Evolutionary conservation across 176 grass and related monocot genomes (phyloP), one percentile per base, ranked within the genome.

Genomic region (Eleusine indica): DNA sequence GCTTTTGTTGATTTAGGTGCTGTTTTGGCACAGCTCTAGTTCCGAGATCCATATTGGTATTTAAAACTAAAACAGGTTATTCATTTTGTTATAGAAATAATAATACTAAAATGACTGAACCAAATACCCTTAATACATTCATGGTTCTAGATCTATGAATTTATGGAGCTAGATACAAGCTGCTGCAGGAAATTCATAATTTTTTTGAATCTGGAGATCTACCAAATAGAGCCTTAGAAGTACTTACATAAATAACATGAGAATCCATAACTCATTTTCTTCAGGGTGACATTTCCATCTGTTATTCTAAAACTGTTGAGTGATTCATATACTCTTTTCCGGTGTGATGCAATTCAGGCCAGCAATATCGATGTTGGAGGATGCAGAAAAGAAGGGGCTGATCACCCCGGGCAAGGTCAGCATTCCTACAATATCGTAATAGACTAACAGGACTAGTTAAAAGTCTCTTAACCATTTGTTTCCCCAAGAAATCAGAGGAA

Each of bases 331-430:
- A 69, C 40, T 62, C 43, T 66, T 60, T 77, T 80, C n/a, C 5
- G 42, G 10, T 71, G 54, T 22, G 29, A 4, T 77, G 6, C 49
- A 47, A 67, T 84, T 25, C 88, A 93, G 93, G 62, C 96, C 96
- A 66, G 96, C 93, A 76, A 68, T 90, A 73, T 85, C 93, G 66
- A 98, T 98, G 96, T 49, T 98, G 58, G 93, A 98, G 84, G 96
- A 95, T 77, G 96, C 96, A 54, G 96, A 98, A 76, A 95, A 86
- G 76, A 95, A 87, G 78, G 91, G 96, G 8, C 60, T 95, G 42
- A 98, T 95, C 74, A 95, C 93, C 78, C 93, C 96, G 18, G 91
- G 96, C 66, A 95, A 95, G 96, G 96, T 98, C 61, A 90, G 74
- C 79, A 11, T 1, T 70, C 56, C 43, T 38, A 42, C 41, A 4